Evolutionary conservation across 2,329 filamentous ascomycete genomes (phyloP).

Genomic region (Calonectria honghensis): DNA sequence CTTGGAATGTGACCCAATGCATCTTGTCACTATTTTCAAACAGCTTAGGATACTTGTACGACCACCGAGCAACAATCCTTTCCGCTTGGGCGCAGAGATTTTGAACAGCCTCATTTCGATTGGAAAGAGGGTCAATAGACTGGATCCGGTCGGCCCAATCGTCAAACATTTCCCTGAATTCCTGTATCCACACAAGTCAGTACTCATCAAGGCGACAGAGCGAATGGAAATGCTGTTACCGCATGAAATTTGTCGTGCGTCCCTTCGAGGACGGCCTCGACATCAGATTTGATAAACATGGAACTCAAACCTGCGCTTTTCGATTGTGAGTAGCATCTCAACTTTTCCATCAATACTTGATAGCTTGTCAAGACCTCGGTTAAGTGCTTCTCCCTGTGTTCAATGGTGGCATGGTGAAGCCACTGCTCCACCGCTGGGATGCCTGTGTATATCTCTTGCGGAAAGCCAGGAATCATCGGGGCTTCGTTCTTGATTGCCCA

Average conservation of each 20-base stretch:
- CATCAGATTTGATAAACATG: neutral
- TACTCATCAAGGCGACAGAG: too few relatives aligned
- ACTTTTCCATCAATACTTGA: slow-evolving; percentile 21
- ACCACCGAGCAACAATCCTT: neutral
- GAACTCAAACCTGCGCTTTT: neutral
- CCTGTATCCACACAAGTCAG: slow-evolving; percentile 1
- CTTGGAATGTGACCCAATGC: slow-evolving; percentile 6
- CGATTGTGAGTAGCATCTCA: slow-evolving; percentile 26
- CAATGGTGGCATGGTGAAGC: neutral
- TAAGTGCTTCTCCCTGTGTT: slow-evolving; percentile 39
- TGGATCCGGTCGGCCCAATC: neutral
- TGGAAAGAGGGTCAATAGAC: neutral
- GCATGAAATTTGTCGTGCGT: neutral
- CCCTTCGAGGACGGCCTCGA: slow-evolving; percentile 7
- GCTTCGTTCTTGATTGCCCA: slow-evolving; percentile 27
- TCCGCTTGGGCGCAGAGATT: neutral
- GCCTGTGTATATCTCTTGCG: neutral
- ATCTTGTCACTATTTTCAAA: neutral
- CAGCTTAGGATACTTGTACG: neutral
- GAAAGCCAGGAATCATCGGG: neutral
- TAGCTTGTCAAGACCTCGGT: slow-evolving; percentile 14
- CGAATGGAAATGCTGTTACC: neutral
- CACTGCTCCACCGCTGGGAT: slow-evolving; percentile 36
- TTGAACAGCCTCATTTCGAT: neutral
- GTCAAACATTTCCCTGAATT: neutral